Evolutionary conservation across 352 stramenopile species (phyloP).

Genomic region (Phytophthora citricola): DNA sequence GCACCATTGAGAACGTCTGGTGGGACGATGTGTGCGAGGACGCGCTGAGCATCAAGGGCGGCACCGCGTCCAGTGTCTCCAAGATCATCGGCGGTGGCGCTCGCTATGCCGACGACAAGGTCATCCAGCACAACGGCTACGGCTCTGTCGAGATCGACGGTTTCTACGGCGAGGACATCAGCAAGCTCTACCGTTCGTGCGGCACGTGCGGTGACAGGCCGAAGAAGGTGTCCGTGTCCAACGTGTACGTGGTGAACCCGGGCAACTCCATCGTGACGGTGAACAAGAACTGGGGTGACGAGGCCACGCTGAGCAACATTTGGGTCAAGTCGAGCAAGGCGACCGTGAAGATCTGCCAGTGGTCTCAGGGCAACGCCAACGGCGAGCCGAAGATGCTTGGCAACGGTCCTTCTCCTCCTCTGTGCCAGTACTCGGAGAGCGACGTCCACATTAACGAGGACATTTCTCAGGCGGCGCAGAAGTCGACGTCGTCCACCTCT

Average conservation of each 20-base stretch:
- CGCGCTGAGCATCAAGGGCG: constrained; percentile 42
- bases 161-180: constrained; percentile 24
- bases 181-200: constrained; percentile 29
- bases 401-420: constrained; percentile 26
- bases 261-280: constrained; percentile 41
- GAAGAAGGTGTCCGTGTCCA: constrained; percentile 15
- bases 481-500: constrained; percentile 3
- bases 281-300: constrained; percentile 49
- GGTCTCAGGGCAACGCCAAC: constrained; percentile 33
- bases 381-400: constrained; percentile 32
- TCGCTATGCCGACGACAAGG: constrained; percentile 44
- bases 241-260: constrained; percentile 43
- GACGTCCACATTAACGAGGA: constrained; percentile 33
- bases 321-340: constrained; percentile 15
- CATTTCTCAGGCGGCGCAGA: constrained; percentile 13
- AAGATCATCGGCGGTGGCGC: constrained; percentile 33
- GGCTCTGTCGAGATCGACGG: constrained; percentile 25
- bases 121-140: constrained; percentile 42
- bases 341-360: constrained; percentile 37
- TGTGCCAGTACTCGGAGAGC: constrained; percentile 37
- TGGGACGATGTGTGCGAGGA: constrained; percentile 20
- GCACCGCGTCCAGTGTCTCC: constrained; percentile 32
- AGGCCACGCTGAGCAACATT: constrained; percentile 54
- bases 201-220: constrained; percentile 18
- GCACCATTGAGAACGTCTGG: constrained; percentile 15